Evolutionary conservation across 371 early-diverging fungal genomes (phyloP), one percentile per base, ranked within the genome.

Genomic region (Smittium culicis): DNA sequence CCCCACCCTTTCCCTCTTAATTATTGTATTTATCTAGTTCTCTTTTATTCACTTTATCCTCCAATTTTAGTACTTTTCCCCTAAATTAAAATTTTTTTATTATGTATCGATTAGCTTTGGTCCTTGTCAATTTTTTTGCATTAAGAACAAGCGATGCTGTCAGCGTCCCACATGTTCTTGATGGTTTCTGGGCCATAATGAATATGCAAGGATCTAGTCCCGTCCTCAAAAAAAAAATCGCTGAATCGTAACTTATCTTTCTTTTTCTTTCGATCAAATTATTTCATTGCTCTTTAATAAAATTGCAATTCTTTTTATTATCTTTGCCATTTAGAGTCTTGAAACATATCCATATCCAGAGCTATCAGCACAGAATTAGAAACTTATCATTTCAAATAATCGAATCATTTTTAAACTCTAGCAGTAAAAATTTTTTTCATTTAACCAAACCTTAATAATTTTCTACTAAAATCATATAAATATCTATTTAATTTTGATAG

Each of bases 71-170:
- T 82, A 79, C 81, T 14, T 72, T 85, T 33, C 71, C 66, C 32
- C 74, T 79, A 27, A 68, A 71, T 24, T 65, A 74, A 1, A 67
- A 27, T n/a, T 57, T 65, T 14, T 69, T 74, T 2, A 64, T 71
- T 8, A 73, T 72, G 5, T 35, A 66, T 29, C 66, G 65, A 34
- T 74, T 76, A 1, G 86, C 85, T 5, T 77, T 78, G 54, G 86
- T 86, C 17, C 80, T 90, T 45, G 84, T 85, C 24, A 83, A 86
- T 72, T 90, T 90, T 67, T 89, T 87, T 69, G 82, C 86, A 68
- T 86, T 88, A 61, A 79, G 90, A 60, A 76, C 89, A 65, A 73
- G 85, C 5, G 91, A 90, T 67, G 81, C 84, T 34, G 80, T 85
- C 0, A 85, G 90, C 55, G 87, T 90, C 17, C 86, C 86, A 1